Conservation (phyloP, 768 basidiomycete genomes). For the Auriscalpium microsporum region DNA sequence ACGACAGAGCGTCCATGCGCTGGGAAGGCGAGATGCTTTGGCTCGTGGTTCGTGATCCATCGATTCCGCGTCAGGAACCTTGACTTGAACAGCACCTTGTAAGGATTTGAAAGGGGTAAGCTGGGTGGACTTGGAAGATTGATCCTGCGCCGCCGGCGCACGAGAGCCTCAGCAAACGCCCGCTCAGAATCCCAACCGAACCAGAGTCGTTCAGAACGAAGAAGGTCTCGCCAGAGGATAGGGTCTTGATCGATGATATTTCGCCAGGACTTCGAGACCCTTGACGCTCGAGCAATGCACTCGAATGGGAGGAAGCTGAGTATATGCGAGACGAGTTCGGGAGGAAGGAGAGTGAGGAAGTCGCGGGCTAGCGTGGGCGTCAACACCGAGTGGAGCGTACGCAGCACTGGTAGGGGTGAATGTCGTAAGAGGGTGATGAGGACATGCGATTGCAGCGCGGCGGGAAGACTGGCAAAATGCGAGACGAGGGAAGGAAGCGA, state of each 20-base stretch:
- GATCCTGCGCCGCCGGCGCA: constrained; percentile 45
- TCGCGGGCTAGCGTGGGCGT: constrained; percentile 89
- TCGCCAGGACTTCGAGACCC: constrained; percentile 88
- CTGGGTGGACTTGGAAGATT: constrained; percentile 32
- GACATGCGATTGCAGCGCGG: constrained; percentile 84
- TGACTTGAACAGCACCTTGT: constrained; percentile 90
- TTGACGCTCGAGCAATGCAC: constrained; percentile 76
- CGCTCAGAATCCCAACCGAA: constrained; percentile 81
- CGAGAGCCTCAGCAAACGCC: constrained; percentile 66
- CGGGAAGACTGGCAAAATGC: constrained; percentile 75
- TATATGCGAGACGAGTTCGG: constrained; percentile 85
- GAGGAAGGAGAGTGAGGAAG: constrained; percentile 85
- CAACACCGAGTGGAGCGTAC: constrained; percentile 81
- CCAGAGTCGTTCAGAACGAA: constrained; percentile 82
- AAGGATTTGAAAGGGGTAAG: constrained; percentile 75
- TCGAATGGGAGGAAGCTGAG: constrained; percentile 78
- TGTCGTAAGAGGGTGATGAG: constrained; percentile 88
- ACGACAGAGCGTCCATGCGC: constrained; percentile 89
- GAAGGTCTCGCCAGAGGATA: constrained; percentile 80
- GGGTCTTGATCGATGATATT: constrained; percentile 86
- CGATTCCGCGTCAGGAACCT: constrained; percentile 71
- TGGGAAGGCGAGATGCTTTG: constrained; percentile 72
- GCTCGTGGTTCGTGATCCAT: constrained; percentile 69
- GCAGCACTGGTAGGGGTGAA: constrained; percentile 84
- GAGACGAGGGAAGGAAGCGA: constrained; percentile 76